Evolutionary conservation across 176 grass and related monocot genomes (phyloP), one percentile per base, ranked within the genome.

Genomic region (Puya raimondii): DNA sequence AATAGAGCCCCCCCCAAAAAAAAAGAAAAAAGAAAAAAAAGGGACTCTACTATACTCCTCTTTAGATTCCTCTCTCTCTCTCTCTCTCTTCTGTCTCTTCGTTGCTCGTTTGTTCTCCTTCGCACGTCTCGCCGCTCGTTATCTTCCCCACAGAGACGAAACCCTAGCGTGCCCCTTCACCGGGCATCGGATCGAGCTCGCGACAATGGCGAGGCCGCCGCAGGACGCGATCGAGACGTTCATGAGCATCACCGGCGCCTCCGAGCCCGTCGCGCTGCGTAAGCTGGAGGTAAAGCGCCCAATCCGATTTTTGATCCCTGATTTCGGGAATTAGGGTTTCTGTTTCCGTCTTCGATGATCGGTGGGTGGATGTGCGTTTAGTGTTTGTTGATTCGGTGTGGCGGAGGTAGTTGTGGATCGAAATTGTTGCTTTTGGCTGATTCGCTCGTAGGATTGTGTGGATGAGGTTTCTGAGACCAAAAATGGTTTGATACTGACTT

Each of bases 181-280:
- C n/a, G 17, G 22, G 17, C 21, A 18, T 61, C 10, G 33, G 21
- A 61, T 20, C 56, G 16, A 9, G 56, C 7, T 61, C 16, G 16
- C 10, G 13, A 20, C 64, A 29, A 99, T 99, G 90, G 82, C 65
- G 72, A 70, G 56, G 9, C 80, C 87, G 12, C 9, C 84, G 48
- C 87, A 70, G 81, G 90, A 99, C 29, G 78, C 81, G 87, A 94
- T 99, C 85, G 90, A 86, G 18, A 88, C 84, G 65, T 99, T 91
- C 75, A 67, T 99, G 26, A 73, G 75, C 81, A 94, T 99, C 82
- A 99, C 90, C 48, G 84, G 87, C 47, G 66, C 87, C 72, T 72
- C 83, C 63, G 85, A 86, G 65, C 72, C 80, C 56, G 74, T 73
- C 64, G 90, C 95, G n/a, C 53, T 79, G 76, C 87, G 78, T 77